Evolutionary conservation across 805 yeast genomes (phyloP).

Genomic region (Kregervanrija fluxuum): DNA sequence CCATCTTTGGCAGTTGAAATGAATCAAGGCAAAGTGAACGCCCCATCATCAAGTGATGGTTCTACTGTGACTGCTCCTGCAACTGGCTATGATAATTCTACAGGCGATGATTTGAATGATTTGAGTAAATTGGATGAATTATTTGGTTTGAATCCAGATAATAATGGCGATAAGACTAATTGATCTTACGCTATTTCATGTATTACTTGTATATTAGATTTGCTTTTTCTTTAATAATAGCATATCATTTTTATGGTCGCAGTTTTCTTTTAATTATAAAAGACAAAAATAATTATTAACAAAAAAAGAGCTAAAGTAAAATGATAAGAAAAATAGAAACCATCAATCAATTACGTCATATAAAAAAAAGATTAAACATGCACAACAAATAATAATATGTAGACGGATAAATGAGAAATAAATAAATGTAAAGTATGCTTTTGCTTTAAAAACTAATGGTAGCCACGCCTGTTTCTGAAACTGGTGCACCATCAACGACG

Average conservation of each 20-base stretch:
- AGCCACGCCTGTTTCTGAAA: constrained; percentile 54
- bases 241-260: no score
- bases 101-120: constrained; percentile 4
- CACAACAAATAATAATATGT: not conserved
- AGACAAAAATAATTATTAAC: not conserved
- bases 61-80: no score
- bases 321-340: not conserved
- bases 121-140: constrained; percentile 7
- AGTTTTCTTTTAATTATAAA: not conserved
- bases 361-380: no score
- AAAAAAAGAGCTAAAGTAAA: not conserved
- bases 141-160: constrained; percentile 3
- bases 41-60: no score
- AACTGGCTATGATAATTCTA: not conserved
- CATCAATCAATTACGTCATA: not conserved
- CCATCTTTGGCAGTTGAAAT: no score
- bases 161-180: not conserved
- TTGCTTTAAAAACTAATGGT: constrained; percentile 9
- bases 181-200: not conserved
- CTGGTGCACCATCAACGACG: constrained; percentile 35
- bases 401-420: constrained; percentile 4
- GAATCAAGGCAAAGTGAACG: no score
- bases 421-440: not conserved
- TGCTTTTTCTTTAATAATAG: not conserved
- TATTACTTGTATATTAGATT: not conserved